Conservation (phyloP, 2,329 filamentous ascomycete species). For the Colletotrichum lindemuthianum region DNA sequence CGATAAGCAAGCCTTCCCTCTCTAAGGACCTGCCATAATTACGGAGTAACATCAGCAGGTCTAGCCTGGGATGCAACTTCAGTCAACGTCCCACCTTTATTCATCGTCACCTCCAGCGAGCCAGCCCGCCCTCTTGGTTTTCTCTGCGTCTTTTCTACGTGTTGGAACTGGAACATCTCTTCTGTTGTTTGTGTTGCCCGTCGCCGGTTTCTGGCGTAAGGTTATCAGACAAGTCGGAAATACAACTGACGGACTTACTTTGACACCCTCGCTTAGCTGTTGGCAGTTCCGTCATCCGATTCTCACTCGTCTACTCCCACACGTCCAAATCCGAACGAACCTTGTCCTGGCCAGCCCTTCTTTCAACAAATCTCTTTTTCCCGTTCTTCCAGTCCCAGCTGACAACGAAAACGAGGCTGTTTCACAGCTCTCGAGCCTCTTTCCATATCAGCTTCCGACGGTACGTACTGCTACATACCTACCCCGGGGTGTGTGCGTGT, state of each 20-base stretch:
- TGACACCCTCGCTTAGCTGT: conserved; percentile 1
- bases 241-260: background rate
- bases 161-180: background rate
- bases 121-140: conserved; percentile 23
- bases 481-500: no score
- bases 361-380: background rate
- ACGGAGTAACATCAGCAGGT: background rate
- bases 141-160: conserved; percentile 1
- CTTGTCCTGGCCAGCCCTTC: conserved; percentile 1
- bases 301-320: background rate
- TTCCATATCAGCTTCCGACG: background rate
- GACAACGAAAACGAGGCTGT: conserved; percentile 32
- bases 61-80: conserved; percentile 22
- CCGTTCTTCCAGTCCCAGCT: conserved; percentile 3
- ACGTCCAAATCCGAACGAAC: background rate
- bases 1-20: no score
- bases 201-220: background rate
- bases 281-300: conserved; percentile 25
- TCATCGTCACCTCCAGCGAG: background rate
- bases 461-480: background rate
- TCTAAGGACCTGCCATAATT: no score
- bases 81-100: conserved; percentile 11
- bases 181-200: no score
- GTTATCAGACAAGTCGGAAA: conserved; percentile 20
- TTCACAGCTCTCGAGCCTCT: conserved; percentile 20